A percentile compares a stretch with the other conserved stretches of the same genome.
phyloP scores from a whole-genome alignment of 2,329 filamentous ascomycete genomes.

The Apiospora malaysiana region DNA sequence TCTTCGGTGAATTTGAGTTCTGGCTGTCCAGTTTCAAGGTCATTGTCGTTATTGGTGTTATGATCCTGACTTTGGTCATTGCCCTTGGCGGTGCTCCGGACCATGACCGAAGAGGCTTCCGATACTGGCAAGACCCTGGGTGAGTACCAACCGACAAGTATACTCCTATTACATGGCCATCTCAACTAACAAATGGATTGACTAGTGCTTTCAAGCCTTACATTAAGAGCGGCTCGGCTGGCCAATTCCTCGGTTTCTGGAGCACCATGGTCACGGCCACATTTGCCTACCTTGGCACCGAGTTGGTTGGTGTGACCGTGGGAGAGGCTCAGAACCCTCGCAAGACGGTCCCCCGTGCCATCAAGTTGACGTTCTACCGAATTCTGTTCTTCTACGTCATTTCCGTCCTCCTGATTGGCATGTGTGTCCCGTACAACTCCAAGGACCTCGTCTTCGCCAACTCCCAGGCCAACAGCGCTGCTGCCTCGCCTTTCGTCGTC shows the following conservation, averaged over 20 bases:
- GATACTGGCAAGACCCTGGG: constrained; percentile 70
- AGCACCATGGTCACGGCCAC: constrained; percentile 76
- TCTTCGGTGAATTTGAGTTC: constrained; percentile 72
- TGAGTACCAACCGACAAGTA: constrained; percentile 31
- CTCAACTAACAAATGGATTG: background rate
- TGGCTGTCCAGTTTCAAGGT: constrained; percentile 72
- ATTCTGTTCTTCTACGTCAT: constrained; percentile 82
- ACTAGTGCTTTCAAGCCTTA: constrained; percentile 56
- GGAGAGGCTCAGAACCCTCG: constrained; percentile 82
- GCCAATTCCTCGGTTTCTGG: constrained; percentile 70
- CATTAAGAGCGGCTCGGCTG: constrained; percentile 49
- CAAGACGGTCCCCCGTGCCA: constrained; percentile 76
- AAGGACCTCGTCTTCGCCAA: constrained; percentile 63
- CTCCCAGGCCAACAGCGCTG: constrained; percentile 54
- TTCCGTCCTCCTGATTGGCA: constrained; percentile 75
- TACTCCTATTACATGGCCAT: background rate
- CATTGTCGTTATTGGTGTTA: constrained; percentile 68
- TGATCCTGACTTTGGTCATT: constrained; percentile 68
- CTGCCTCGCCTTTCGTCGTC: constrained; percentile 76
- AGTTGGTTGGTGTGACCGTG: constrained; percentile 79
- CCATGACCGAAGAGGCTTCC: constrained; percentile 66
- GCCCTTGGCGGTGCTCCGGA: constrained; percentile 70
- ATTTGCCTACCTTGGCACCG: constrained; percentile 80
- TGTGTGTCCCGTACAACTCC: constrained; percentile 77
- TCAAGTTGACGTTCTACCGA: constrained; percentile 81